These are phyloP conservation scores for Aspergillus terreus DNA, from an alignment of 2,329 filamentous ascomycete genomes.

Conservation along the genomic window DNA sequence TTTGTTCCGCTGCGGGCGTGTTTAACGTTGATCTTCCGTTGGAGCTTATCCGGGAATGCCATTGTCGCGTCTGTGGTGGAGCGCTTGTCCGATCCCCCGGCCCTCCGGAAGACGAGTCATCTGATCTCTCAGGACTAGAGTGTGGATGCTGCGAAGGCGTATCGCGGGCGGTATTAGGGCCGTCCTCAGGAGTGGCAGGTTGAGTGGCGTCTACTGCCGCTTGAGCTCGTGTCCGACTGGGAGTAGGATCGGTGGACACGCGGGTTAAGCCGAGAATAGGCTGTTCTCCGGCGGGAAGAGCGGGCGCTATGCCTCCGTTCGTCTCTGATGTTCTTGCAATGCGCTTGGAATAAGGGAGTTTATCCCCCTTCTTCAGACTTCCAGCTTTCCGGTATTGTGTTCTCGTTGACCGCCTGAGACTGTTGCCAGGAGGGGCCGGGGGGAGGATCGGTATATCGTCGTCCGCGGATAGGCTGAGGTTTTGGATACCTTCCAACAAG, in stretches of 20 bases:
- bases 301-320: constrained; percentile 47
- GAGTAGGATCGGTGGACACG: constrained; percentile 35
- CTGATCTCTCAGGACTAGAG: constrained; percentile 12
- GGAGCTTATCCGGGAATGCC: constrained; percentile 55
- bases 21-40: constrained; percentile 55
- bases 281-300: constrained; percentile 32
- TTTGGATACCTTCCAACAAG: constrained; percentile 41
- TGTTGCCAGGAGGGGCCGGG: constrained; percentile 67
- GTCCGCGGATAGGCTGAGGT: constrained; percentile 40
- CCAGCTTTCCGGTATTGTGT: constrained; percentile 82
- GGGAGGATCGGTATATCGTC: constrained; percentile 87
- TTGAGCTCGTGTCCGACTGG: constrained; percentile 36
- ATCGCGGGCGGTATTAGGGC: constrained; percentile 24
- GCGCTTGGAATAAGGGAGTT: constrained; percentile 71
- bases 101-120: constrained; percentile 24
- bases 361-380: constrained; percentile 75
- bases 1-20: constrained; percentile 45
- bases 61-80: constrained; percentile 43
- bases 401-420: constrained; percentile 81
- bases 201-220: constrained; percentile 40
- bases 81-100: constrained; percentile 27
- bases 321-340: constrained; percentile 61
- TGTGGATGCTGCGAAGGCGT: constrained; percentile 27
- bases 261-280: constrained; percentile 31
- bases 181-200: constrained; percentile 17